Percentiles rank a stretch among this genome's conserved stretches.
phyloP scores from a whole-genome alignment of 805 yeast genomes.

The Tetrapisispora pingtungensis region DNA sequence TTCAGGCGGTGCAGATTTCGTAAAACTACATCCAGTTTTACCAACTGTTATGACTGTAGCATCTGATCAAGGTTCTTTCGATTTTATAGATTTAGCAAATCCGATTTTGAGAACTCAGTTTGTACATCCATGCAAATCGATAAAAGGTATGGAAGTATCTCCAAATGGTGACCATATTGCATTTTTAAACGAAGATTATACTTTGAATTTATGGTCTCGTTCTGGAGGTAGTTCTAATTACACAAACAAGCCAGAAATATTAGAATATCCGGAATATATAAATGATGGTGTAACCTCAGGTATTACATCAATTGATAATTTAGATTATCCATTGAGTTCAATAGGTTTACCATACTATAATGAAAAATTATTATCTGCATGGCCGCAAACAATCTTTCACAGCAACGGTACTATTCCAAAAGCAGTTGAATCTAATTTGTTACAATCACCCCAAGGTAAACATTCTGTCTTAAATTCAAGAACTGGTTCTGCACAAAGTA shows the following conservation, averaged over 20 bases:
- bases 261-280: slow-evolving; percentile 47
- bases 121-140: slow-evolving; percentile 29
- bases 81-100: slow-evolving; percentile 72
- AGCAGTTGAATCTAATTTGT: slow-evolving; percentile 32
- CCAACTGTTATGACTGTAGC: slow-evolving; percentile 69
- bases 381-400: slow-evolving; percentile 58
- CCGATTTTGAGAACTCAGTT: slow-evolving; percentile 40
- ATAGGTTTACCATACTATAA: slow-evolving; percentile 85
- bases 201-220: slow-evolving; percentile 31
- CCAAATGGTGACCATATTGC: slow-evolving; percentile 67
- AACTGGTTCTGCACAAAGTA: background rate
- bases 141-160: slow-evolving; percentile 28
- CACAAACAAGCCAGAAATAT: slow-evolving; percentile 31
- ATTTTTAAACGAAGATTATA: slow-evolving; percentile 54
- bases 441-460: slow-evolving; percentile 10
- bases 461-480: background rate
- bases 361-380: slow-evolving; percentile 66
- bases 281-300: slow-evolving; percentile 26
- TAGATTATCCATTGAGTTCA: slow-evolving; percentile 48
- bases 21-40: slow-evolving; percentile 74
- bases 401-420: slow-evolving; percentile 53
- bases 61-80: slow-evolving; percentile 71
- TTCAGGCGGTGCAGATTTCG: slow-evolving; percentile 76
- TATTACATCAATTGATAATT: slow-evolving; percentile 33
- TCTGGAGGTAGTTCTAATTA: slow-evolving; percentile 10